Evolutionary conservation across 441 rosid species (phyloP), one percentile per base, ranked within the genome.

Genomic region (Omphalea diandra): DNA sequence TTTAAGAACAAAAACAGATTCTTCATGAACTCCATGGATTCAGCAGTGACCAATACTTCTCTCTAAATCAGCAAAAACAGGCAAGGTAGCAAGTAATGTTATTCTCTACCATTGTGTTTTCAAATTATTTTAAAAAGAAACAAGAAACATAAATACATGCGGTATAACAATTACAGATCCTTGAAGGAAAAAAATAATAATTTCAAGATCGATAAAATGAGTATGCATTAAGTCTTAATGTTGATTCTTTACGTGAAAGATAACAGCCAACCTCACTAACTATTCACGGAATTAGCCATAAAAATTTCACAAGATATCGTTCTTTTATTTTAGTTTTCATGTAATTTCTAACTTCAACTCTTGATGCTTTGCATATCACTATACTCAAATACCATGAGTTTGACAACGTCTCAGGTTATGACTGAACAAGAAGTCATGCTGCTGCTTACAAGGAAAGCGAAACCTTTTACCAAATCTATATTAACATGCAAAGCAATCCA

Each of bases 1-100:
- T 80, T 56, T 59, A 83, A 69, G 79, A 88, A 84, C 49, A 65
- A 50, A 6, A 80, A 83, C 17, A 83, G 38, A 69, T 75, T 84
- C 73, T 77, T 82, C 81, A 72, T 72, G 36, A 83, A 65, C 52
- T 88, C 88, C 79, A 49, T 65, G 27, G 87, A 81, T 78, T 84
- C 93, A 56, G 83, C 76, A 18, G 74, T 63, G 49, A 88, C 71
- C 33, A 88, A 68, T 35, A 88, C 71, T 72, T 86, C 90, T 74
- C 93, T 84, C 87, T 86, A 33, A 20, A 67, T 41, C 44, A 60
- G 31, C 33, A 29, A 71, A 29, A 62, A 31, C 29, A 55, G 32
- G 41, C 46, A 43, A 8, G 24, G n/a, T 3, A 63, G 36, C 8
- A 36, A 74, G 55, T 20, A 29, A 54, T 10, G 12, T 43, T 17